Base-by-base conservation (phyloP, 148 eudicot genomes). In the Chenopodium quinoa region DNA sequence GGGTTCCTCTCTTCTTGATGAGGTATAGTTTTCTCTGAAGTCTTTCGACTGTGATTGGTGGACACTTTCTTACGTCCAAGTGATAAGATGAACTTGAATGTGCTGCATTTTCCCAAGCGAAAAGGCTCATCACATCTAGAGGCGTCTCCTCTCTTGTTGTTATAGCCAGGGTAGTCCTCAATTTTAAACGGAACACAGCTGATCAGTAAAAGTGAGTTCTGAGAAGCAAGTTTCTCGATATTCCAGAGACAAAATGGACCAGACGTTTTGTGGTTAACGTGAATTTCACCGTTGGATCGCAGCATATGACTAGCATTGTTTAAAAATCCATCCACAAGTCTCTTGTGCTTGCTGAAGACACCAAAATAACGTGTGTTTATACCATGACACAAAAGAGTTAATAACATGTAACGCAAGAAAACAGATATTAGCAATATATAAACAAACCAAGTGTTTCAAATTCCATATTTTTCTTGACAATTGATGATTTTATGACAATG, bases 81-180 rank as follows among this genome's bases (percentile, higher is more conserved):
- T 7, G 46, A 72, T 54, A 84, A 78, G 54, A 63, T 75, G 83
- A 91, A 91, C 63, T 81, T 91, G 83, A 76, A 93, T 6, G 97
- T 93, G 47, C 84, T 73, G 77, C 90, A 86, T 66, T 87, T 85
- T 19, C 91, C 89, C 62, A 91, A 63, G 3, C 82, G 92, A 66
- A 93, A 93, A 20, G 94, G 83, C 27, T 86, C 84, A 40, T 93
- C 92, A 29, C 85, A 68, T 34, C 81, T 84, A 2, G 1, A 31
- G 52, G 94, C 87, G 9, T 75, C 84, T 58, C 93, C 97, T 87
- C 90, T 88, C 79, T 93, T 93, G 76, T 93, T 89, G 29, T 63
- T 82, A 83, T 93, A 93, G 73, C 97, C 94, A 2, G 90, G 97
- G 80, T 87, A 91, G 80, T 90, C 92, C 31, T 77, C 73, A 16